phyloP scores from a whole-genome alignment of 2,329 filamentous ascomycete species.

The Stemphylium beticola region DNA sequence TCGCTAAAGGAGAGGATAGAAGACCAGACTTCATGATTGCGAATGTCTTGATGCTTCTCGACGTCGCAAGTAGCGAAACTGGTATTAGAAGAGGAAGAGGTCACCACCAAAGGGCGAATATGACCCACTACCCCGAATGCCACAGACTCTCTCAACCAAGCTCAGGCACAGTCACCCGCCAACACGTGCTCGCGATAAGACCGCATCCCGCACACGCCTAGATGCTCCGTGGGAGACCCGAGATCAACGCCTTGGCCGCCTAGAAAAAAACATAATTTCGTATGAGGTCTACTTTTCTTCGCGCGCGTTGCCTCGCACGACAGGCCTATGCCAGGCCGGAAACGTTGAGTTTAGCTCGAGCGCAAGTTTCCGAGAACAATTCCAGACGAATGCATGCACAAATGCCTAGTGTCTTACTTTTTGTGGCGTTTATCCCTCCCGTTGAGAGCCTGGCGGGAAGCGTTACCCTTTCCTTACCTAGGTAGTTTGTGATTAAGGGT shows the following conservation, averaged over 20 bases:
- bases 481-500: background rate
- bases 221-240: slow-evolving; percentile 25
- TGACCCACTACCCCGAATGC: background rate
- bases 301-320: slow-evolving; percentile 3
- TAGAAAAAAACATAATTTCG: slow-evolving; percentile 4
- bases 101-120: background rate
- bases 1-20: slow-evolving; percentile 18
- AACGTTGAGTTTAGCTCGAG: slow-evolving; percentile 5
- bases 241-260: slow-evolving; percentile 23
- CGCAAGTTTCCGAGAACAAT: background rate
- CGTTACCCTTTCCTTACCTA: background rate
- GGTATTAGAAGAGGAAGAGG: slow-evolving; percentile 4
- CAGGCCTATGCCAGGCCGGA: slow-evolving; percentile 1
- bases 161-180: slow-evolving; percentile 2
- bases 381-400: background rate
- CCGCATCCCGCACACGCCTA: slow-evolving; percentile 6
- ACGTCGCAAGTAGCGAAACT: background rate
- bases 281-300: background rate
- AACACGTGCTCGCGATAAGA: slow-evolving; percentile 6
- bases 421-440: slow-evolving; percentile 1
- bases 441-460: slow-evolving; percentile 1
- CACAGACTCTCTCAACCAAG: slow-evolving; percentile 1
- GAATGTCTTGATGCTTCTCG: slow-evolving; percentile 2
- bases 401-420: slow-evolving; percentile 3
- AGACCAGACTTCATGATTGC: slow-evolving; percentile 28